Base-by-base conservation (phyloP, 345 rosid species). In the Salix exigua region DNA sequence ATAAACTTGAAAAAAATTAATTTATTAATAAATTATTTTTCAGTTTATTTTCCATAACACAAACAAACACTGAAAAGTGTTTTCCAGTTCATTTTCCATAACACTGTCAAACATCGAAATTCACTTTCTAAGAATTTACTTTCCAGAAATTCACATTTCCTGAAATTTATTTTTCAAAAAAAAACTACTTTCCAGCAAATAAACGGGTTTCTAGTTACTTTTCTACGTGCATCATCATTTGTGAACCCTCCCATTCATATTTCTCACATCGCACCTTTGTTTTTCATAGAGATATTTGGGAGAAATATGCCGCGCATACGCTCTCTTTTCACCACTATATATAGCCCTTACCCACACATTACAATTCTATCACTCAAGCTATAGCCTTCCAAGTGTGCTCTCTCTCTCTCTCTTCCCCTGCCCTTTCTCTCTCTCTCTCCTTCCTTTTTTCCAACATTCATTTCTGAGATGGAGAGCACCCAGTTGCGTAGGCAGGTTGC, bases 401-500 rank as follows among this genome's bases (percentile, higher is more conserved):
- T 13, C 16, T 6, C 25, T 6, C 25, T 25, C 18, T 37, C 33
- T 18, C 12, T 10, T 31, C 60, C 44, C 44, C 40, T 26, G n/a
- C 63, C n/a, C 23, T 12, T 23, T 53, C 31, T 40, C 31, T 26
- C 66, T 31, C 37, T 67, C 25, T 37, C 42, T 1, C 21, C 13
- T 9, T 19, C 65, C 16, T 17, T 48, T 42, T 48, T 65, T 80
- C 74, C 38, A 51, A 28, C 79, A 74, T 74, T 68, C 30, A 21
- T 10, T 8, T 35, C 25, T 26, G 21, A 31, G 13, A 87, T 84
- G 90, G 85, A 83, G 31, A 83, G 85, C 68, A 81, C 77, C 74
- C 87, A 87, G 70, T 42, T 82, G 75, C 87, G 73, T 19, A 83
- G 89, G 77, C 95, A 91, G 72, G 83, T 86, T 75, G 85, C 84